Evolutionary conservation across 2,329 filamentous ascomycete species (phyloP).

Genomic region (Aspergillus pseudoviridinutans): DNA sequence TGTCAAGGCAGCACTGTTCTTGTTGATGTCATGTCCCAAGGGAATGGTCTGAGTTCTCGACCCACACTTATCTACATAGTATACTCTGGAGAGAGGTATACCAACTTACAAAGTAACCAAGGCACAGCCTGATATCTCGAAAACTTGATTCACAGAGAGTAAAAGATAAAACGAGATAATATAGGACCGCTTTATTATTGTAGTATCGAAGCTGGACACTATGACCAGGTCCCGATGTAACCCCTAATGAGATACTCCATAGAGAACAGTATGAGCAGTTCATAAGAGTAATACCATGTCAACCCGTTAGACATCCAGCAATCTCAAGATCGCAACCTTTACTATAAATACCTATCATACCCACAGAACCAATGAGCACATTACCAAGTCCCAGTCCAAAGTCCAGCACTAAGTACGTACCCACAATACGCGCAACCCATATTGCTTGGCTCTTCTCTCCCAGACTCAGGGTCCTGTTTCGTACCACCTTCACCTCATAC

Average conservation of each 20-base stretch:
- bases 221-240: not conserved
- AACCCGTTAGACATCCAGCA: not conserved
- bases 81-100: too few relatives aligned
- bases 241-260: not conserved
- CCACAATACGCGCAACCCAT: not conserved
- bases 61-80: not conserved
- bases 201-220: not conserved
- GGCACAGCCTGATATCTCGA: too few relatives aligned
- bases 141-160: not conserved
- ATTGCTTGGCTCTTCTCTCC: not conserved
- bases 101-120: not conserved
- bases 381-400: too few relatives aligned
- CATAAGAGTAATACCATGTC: not conserved
- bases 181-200: too few relatives aligned
- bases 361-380: not conserved
- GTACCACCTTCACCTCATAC: not conserved
- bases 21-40: not conserved
- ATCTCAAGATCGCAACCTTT: not conserved
- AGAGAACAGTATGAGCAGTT: not conserved
- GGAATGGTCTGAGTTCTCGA: not conserved
- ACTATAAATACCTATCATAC: not conserved
- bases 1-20: too few relatives aligned
- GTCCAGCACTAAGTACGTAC: not conserved
- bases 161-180: not conserved
- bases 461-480: not conserved